These are phyloP conservation scores for Nematocida ironsii DNA, from an alignment of 371 early-diverging fungal genomes.

Conservation along the genomic window DNA sequence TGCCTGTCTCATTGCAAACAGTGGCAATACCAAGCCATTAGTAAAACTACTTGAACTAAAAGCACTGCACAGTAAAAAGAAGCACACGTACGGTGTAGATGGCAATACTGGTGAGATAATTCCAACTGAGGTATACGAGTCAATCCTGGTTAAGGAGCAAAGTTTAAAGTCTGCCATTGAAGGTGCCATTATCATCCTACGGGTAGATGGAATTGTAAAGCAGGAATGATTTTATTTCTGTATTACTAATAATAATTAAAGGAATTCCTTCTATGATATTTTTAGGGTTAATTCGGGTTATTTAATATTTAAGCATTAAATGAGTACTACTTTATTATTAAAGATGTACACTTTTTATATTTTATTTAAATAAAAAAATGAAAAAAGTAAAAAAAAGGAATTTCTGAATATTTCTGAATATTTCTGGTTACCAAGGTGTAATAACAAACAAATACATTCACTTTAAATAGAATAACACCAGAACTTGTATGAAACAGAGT, in stretches of 20 bases:
- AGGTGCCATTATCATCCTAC: conserved; percentile 70
- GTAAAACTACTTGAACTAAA: conserved; percentile 84
- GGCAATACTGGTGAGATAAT: conserved; percentile 92
- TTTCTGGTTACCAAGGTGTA: background rate
- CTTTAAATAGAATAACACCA: background rate
- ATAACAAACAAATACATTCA: conserved; percentile 24
- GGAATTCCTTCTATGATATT: too few species aligned
- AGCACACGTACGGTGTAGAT: conserved; percentile 89
- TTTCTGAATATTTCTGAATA: too few species aligned
- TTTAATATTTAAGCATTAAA: too few species aligned
- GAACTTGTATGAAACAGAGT: conserved; percentile 60
- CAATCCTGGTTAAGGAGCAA: conserved; percentile 96
- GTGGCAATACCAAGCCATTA: conserved; percentile 79
- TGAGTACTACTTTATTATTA: too few species aligned
- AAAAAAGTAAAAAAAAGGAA: too few species aligned
- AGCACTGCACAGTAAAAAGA: conserved; percentile 87
- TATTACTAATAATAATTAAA: too few species aligned
- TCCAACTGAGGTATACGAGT: conserved; percentile 93
- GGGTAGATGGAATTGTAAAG: conserved; percentile 71
- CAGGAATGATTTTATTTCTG: conserved; percentile 6
- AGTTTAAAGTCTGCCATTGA: conserved; percentile 98
- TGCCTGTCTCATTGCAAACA: conserved; percentile 88
- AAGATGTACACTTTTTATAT: too few species aligned
- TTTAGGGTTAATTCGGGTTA: too few species aligned
- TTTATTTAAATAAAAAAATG: too few species aligned